These are phyloP conservation scores for Pythium biforme DNA, from an alignment of 352 stramenopile genomes.

Conservation along the genomic window DNA sequence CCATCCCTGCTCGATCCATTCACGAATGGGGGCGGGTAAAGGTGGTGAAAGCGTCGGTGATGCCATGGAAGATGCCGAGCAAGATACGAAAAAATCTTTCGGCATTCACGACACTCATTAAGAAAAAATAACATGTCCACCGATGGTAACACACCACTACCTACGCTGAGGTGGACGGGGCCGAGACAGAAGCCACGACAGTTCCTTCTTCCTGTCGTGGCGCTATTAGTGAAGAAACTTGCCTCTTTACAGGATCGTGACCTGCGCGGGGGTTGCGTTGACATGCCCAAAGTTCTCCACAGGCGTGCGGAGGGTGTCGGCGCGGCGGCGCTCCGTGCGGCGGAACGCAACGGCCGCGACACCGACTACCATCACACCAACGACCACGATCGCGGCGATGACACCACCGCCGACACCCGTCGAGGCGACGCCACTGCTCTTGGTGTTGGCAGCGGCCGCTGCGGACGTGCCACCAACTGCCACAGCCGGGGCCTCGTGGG, in stretches of 20 bases:
- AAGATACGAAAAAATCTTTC: neutral
- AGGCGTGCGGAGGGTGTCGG: constrained; percentile 17
- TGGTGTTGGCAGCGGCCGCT: constrained; percentile 2
- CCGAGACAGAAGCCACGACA: neutral
- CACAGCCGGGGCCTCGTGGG: constrained; percentile 2
- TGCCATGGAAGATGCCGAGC: neutral
- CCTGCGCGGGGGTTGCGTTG: constrained; percentile 12
- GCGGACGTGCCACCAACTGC: neutral
- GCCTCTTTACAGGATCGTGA: constrained; percentile 12
- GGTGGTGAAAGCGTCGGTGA: too few species aligned
- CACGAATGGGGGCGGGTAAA: too few species aligned
- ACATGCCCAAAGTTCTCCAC: constrained; percentile 14
- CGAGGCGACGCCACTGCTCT: neutral
- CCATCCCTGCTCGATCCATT: too few species aligned
- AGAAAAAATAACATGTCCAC: neutral
- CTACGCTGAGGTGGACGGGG: neutral
- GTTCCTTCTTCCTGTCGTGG: neutral
- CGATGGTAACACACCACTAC: neutral
- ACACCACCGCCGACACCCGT: constrained; percentile 6
- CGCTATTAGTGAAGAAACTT: neutral
- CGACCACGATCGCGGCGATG: constrained; percentile 5
- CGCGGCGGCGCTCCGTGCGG: neutral
- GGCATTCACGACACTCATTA: constrained; percentile 4
- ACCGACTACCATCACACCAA: constrained; percentile 10
- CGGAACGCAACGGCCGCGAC: constrained; percentile 14